Evolutionary conservation across 768 basidiomycete species (phyloP).

Genomic region (Suillus clintonianus): DNA sequence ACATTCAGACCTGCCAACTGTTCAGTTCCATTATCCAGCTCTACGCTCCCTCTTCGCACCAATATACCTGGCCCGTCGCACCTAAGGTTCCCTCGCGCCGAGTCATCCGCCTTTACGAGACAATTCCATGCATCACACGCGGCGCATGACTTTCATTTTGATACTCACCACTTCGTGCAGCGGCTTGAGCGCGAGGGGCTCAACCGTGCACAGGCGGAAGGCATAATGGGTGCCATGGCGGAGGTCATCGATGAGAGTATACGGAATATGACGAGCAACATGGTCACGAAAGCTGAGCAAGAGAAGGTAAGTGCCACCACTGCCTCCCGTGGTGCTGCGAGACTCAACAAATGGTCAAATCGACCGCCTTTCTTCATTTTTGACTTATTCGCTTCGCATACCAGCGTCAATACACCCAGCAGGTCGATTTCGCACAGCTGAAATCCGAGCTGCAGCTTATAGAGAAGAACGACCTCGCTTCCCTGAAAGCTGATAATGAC

Average conservation of each 20-base stretch:
- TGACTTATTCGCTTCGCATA: neutral
- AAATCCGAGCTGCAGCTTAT: conserved; percentile 95
- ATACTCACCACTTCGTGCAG: conserved; percentile 94
- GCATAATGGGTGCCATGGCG: conserved; percentile 95
- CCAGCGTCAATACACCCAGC: conserved; percentile 90
- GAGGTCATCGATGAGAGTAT: conserved; percentile 98
- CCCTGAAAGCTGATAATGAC: conserved; percentile 96
- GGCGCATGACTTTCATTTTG: conserved; percentile 75
- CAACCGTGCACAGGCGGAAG: conserved; percentile 90
- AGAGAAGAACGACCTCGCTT: conserved; percentile 95
- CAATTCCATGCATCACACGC: conserved; percentile 32
- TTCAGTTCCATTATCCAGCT: conserved; percentile 8
- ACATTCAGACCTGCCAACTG: conserved; percentile 5
- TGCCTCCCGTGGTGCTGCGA: neutral
- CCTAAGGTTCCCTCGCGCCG: neutral
- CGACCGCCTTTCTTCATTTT: neutral
- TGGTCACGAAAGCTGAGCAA: conserved; percentile 95
- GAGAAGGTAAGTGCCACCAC: conserved; percentile 70
- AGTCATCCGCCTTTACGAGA: conserved; percentile 7
- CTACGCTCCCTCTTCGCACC: neutral
- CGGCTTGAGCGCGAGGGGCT: conserved; percentile 87
- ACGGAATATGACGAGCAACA: conserved; percentile 91
- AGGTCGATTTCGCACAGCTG: conserved; percentile 95
- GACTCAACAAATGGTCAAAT: neutral
- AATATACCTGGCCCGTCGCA: neutral